Evolutionary conservation across 805 yeast species (phyloP), one percentile per base, ranked within the genome.

Genomic region (Teunomyces lycoperdinae): DNA sequence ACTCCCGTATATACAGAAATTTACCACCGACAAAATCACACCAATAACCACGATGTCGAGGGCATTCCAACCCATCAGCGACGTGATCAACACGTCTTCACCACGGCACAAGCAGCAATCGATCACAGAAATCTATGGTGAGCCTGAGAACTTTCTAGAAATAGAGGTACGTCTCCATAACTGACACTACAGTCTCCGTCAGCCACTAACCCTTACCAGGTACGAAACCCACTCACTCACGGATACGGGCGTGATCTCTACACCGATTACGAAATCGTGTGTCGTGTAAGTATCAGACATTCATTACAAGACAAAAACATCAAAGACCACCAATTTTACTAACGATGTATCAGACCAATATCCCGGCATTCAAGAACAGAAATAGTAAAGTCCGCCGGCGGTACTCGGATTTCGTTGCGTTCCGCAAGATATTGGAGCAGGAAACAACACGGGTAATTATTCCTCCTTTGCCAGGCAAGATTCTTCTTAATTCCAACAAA

Each of bases 61-160:
- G 54, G 67, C 76, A 5, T 73, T 73, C 56, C 73, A 70, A 54
- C 72, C 78, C 43, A 71, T 73, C 16, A 70, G 75, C 54, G 77
- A 72, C 39, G 61, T 71, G 16, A 66, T 71, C 45, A 60, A 61
- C 47, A 64, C 67, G 36, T 54, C 67, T 31, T 49, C 64, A 33
- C 48, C 61, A 30, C 78, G 71, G 55, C 77, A 74, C 44, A 67
- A 66, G 43, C 65, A 58, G 50, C 92, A 86, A 64, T 77, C 89
- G 3, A 84, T 84, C 63, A 87, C 81, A 53, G 96, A 89, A 58
- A 77, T 87, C 38, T 94, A 94, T 61, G 96, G 95, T 0, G 96
- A 87, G 58, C 98, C 97, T 0, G 98, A 94, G 66, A 89, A 89
- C 68, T 89, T 90, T 60, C 76, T 92, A 35, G 99, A 92, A 67